These are phyloP conservation scores for Cutaneotrichosporon spelunceum DNA, from an alignment of 1,284 basidiomycete genomes.

Conservation along the genomic window DNA sequence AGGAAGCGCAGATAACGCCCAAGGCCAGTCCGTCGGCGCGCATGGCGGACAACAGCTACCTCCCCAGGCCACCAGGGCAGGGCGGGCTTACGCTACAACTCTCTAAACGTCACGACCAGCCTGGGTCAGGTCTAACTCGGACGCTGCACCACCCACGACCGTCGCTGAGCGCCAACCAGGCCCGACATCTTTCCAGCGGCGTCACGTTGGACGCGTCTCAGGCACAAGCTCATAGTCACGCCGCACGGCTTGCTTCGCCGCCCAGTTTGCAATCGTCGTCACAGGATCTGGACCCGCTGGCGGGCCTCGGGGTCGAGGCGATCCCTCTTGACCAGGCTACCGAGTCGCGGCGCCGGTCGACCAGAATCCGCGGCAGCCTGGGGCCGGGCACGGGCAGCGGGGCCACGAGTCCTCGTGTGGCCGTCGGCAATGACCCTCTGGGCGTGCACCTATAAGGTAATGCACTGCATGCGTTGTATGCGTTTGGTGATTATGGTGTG, in stretches of 20 bases:
- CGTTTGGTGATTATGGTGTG: not conserved
- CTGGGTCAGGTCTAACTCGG: slow-evolving; percentile 21
- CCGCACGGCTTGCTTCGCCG: not conserved
- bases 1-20: slow-evolving; percentile 6
- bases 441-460: slow-evolving; percentile 11
- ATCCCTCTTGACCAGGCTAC: slow-evolving; percentile 1
- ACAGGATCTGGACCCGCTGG: slow-evolving; percentile 19
- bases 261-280: not conserved
- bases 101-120: slow-evolving; percentile 23
- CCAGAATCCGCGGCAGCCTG: not conserved
- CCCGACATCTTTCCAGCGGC: not conserved
- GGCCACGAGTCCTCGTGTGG: slow-evolving; percentile 9
- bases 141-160: slow-evolving; percentile 11
- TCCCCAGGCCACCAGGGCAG: not conserved
- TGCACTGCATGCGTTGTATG: not conserved
- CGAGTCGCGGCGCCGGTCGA: slow-evolving; percentile 6
- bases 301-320: slow-evolving; percentile 16
- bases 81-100: slow-evolving; percentile 17
- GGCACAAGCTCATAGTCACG: not conserved
- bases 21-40: slow-evolving; percentile 1
- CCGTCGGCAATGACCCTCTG: slow-evolving; percentile 21
- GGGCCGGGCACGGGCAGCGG: slow-evolving; percentile 10
- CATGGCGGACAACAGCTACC: not conserved
- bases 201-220: not conserved
- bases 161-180: not conserved